phyloP scores from a whole-genome alignment of 176 grass and related monocot species.

The Oryza australiensis region DNA sequence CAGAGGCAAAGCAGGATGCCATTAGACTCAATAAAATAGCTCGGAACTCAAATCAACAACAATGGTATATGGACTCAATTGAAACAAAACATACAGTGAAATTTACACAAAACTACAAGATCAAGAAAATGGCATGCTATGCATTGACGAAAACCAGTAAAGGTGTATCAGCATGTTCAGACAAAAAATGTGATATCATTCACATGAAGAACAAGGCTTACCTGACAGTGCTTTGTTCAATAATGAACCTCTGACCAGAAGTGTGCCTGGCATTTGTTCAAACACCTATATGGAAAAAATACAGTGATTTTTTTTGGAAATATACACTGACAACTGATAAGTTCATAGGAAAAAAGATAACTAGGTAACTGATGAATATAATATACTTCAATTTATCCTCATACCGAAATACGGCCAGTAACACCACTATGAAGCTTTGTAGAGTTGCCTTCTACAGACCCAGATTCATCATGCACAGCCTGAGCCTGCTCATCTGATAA shows the following conservation, averaged over 20 bases:
- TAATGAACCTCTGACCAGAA: conserved; percentile 69
- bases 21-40: not conserved
- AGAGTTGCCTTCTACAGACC: conserved; percentile 33
- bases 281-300: conserved; percentile 61
- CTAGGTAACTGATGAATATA: not conserved
- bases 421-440: conserved; percentile 24
- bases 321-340: not conserved
- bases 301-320: not conserved
- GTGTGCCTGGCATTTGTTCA: conserved; percentile 88
- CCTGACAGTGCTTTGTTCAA: conserved; percentile 70
- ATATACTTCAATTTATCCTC: not conserved
- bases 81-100: not conserved
- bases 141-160: conserved; percentile 26
- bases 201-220: conserved; percentile 37
- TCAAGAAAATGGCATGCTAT: not conserved
- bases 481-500: conserved; percentile 60
- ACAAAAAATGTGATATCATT: not conserved
- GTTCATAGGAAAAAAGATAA: not conserved
- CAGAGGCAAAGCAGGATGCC: not conserved
- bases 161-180: conserved; percentile 1
- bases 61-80: not conserved
- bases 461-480: conserved; percentile 27
- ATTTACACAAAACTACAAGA: conserved; percentile 13
- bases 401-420: conserved; percentile 58
- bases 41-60: not conserved